phyloP scores from a whole-genome alignment of 805 yeast species.

The Metschnikowia kofuensis region DNA sequence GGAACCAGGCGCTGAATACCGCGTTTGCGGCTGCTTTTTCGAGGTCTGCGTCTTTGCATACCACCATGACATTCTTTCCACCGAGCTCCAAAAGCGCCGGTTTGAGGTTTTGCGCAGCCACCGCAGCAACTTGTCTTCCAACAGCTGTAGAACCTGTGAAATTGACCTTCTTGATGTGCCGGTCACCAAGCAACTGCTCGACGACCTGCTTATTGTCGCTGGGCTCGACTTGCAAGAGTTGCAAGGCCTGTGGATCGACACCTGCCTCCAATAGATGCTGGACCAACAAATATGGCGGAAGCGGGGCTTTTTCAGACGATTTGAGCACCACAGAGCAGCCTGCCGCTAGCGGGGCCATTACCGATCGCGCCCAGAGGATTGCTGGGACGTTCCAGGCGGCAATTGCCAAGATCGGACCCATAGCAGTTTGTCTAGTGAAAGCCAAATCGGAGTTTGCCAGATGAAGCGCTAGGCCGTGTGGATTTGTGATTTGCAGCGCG shows the following conservation, averaged over 20 bases:
- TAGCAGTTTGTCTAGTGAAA: constrained; percentile 33
- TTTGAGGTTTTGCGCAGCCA: constrained; percentile 37
- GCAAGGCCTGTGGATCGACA: constrained; percentile 34
- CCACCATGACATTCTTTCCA: constrained; percentile 40
- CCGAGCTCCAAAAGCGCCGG: constrained; percentile 46
- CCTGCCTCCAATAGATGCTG: constrained; percentile 37
- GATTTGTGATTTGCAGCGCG: constrained; percentile 11
- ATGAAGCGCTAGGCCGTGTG: constrained; percentile 19
- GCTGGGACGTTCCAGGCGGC: constrained; percentile 53
- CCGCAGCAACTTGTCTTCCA: constrained; percentile 34
- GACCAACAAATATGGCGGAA: constrained; percentile 28
- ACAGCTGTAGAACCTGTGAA: constrained; percentile 46
- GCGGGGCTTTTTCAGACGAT: constrained; percentile 39
- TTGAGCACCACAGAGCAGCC: constrained; percentile 47
- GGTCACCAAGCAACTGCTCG: constrained; percentile 25
- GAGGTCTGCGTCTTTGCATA: constrained; percentile 34
- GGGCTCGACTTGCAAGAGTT: constrained; percentile 30
- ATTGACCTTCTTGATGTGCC: constrained; percentile 33
- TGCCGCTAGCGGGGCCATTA: constrained; percentile 45
- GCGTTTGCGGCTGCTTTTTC: constrained; percentile 25
- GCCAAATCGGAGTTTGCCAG: constrained; percentile 20
- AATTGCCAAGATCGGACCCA: constrained; percentile 46
- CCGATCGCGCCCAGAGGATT: constrained; percentile 36
- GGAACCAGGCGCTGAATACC: constrained; percentile 37
- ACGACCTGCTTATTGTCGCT: constrained; percentile 24